Evolutionary conservation across 768 basidiomycete genomes (phyloP), one percentile per base, ranked within the genome.

Genomic region (Saitozyma podzolica): DNA sequence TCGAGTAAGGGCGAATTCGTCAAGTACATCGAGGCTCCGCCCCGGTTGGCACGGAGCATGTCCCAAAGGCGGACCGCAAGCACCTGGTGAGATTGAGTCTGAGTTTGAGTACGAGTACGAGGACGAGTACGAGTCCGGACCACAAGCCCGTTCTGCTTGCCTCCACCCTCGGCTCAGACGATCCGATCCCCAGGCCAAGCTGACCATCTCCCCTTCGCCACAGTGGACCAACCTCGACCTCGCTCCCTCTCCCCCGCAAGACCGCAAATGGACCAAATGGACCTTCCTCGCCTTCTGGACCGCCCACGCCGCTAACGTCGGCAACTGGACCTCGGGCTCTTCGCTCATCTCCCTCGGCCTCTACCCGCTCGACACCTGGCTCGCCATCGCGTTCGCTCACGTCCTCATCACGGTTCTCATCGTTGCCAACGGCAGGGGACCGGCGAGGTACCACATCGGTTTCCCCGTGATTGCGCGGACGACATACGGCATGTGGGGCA

Each of bases 401-500:
- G 37, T 63, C 6, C n/a, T 63, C 20, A 63, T 67, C 41, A 66
- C 65, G 13, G 50, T 62, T 19, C 16, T 66, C 41, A 62, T 66
- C 37, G 65, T 65, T 37, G 73, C 88, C 62, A 91, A 90, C 73
- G 89, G 87, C 40, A 84, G 87, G 19, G 87, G 87, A 8, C 89
- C 89, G 48, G 89, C 88, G 4, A 81, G 88, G 10, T 87, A 87
- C 71, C 89, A 91, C 54, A 78, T 89, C 73, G 88, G 86, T 11
- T 77, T 77, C 63, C 66, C 72, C 9, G 62, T 66, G 42, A 61
- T 72, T 53, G 63, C 67, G 13, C 84, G 88, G 53, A 85, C 86
- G 19, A 86, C 84, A 66, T 90, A 89, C 78, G 89, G 89, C 39
- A 75, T 89, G 55, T 91, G 85, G 80, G 89, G 89, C 17, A 86